phyloP scores from a whole-genome alignment of 805 yeast species.

The Lipomyces orientalis region DNA sequence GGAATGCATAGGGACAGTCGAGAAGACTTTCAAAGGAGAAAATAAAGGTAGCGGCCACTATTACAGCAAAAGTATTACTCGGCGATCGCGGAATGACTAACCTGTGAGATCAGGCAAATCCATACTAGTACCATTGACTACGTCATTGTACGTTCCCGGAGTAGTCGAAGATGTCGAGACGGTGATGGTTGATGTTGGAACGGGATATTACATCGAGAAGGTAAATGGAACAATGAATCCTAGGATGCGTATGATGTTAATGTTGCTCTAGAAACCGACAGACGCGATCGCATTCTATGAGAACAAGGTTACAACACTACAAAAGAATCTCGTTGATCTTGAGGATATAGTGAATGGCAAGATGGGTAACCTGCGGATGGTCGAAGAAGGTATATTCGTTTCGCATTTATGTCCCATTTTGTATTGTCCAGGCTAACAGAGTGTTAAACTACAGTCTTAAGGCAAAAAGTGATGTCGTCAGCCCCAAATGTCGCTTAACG shows the following conservation, averaged over 20 bases:
- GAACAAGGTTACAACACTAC: slow-evolving; percentile 72
- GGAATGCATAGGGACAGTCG: slow-evolving; percentile 78
- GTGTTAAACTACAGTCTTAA: slow-evolving; percentile 16
- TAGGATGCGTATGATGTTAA: neutral
- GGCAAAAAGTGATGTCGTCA: slow-evolving; percentile 35
- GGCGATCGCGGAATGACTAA: neutral
- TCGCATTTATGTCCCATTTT: slow-evolving; percentile 4
- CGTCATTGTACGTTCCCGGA: slow-evolving; percentile 91
- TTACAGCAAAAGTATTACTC: neutral
- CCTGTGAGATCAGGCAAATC: slow-evolving; percentile 48
- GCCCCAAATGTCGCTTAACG: slow-evolving; percentile 29
- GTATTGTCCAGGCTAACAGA: neutral
- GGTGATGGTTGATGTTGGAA: slow-evolving; percentile 92
- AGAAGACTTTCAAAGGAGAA: slow-evolving; percentile 53
- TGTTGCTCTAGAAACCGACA: slow-evolving; percentile 47
- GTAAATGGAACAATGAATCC: slow-evolving; percentile 26
- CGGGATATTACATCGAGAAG: slow-evolving; percentile 93
- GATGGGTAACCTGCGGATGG: slow-evolving; percentile 62
- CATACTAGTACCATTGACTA: slow-evolving; percentile 83
- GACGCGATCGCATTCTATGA: slow-evolving; percentile 77
- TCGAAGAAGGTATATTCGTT: slow-evolving; percentile 51
- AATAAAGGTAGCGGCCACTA: slow-evolving; percentile 46
- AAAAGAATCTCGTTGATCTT: slow-evolving; percentile 73
- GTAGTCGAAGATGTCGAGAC: slow-evolving; percentile 64
- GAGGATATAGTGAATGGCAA: slow-evolving; percentile 78